Evolutionary conservation across 805 yeast genomes (phyloP), one percentile per base, ranked within the genome.

Genomic region (Candida piceae): DNA sequence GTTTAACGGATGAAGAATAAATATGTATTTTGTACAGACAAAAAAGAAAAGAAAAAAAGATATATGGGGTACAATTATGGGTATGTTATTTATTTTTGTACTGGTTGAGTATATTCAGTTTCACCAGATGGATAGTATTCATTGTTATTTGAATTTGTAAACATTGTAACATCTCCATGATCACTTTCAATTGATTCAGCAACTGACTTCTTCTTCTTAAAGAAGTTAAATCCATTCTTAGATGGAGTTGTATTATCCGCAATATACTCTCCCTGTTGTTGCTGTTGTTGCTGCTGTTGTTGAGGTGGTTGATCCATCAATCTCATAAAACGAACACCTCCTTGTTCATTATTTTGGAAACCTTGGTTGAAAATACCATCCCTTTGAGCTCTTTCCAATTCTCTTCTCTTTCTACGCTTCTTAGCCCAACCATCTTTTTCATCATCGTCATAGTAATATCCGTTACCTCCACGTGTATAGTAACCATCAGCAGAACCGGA

Each of bases 321-420:
- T 12, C 31, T 28, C 44, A 41, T 41, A 24, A 44, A 44, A 19
- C 27, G 38, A 7, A 44, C 46, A 19, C 48, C 48, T 24, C 44
- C 41, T 25, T 20, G 28, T 11, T 29, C 27, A 16, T 36, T 25
- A 20, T 16, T 27, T 9, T 31, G 19, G 6, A 24, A 9, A 20
- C 31, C 35, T 18, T 35, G 29, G 16, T 23, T 30, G 19, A 35
- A 15, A 19, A 35, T 24, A 15, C 30, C 33, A 11, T 29, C 16
- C 18, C 30, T 24, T 25, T 30, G 24, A 3, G 11, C 10, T 7
- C 13, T 15, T 17, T 30, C 33, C 9, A 12, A 9, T 11, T 20
- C 32, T 27, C 44, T 33, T 41, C 44, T 44, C 22, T 29, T 38
- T 12, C 38, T 29, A 32, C 48, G 36, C 11, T 35, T 41, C 9